Evolutionary conservation across 768 basidiomycete genomes (phyloP), one percentile per base, ranked within the genome.

Genomic region (Mycena galericulata): DNA sequence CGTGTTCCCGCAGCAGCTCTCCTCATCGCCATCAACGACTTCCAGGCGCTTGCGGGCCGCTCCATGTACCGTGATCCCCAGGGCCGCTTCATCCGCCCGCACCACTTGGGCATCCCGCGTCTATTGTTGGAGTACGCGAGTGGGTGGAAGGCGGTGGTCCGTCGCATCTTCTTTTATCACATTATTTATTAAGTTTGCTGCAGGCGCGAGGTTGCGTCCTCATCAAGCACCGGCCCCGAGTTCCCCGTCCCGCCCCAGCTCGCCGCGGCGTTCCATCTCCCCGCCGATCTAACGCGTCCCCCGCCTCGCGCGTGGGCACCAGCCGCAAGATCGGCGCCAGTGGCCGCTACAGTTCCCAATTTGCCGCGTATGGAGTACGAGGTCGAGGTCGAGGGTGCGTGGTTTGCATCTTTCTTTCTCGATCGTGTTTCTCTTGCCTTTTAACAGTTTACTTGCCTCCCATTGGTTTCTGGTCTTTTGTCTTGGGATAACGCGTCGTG

Each of bases 21-120:
- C 2, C 76, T 98, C 8, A 80, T 97, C 32, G 96, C 95, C 0
- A 83, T 97, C 1, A 96, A 98, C 71, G 96, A 97, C 72, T 89
- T 94, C 77, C 96, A 97, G 77, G 86, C 94, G 0, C 78, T 98
- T 27, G 95, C 93, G 74, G 83, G 87, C 75, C 80, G 83, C 50
- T 88, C 92, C 0, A 75, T 80, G 29, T 97, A 97, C 79, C 87
- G 89, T 27, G 90, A 94, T 63, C 92, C 92, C 46, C 14, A 36
- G 6, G 94, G 90, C 78, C 81, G 83, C 9, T 74, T 82, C 12
- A 88, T 97, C 60, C 87, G 90, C 63, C 83, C 94, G 0, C 93
- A 91, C 72, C 92, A 97, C 72, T 82, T 98, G 8, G 90, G 93
- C 4, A 78, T 94, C 34, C 95, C 95, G 1, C 86, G 94, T 12